A percentile compares a stretch with the other conserved stretches of the same genome.
Conservation (phyloP, 768 basidiomycete species). For the Xerocomus potaroensis region DNA sequence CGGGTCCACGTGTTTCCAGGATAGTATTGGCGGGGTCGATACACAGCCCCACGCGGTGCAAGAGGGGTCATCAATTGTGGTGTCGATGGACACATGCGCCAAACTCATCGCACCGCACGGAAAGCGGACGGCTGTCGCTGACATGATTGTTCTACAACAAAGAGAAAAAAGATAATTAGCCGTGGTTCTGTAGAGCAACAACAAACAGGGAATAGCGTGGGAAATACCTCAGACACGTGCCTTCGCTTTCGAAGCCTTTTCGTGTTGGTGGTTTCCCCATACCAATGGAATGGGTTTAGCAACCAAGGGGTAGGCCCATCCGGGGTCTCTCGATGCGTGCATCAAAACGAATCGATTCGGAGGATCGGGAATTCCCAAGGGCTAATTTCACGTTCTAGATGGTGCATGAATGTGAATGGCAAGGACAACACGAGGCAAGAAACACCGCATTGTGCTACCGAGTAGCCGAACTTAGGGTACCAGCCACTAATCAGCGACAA, state of each 20-base stretch:
- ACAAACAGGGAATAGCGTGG: neutral
- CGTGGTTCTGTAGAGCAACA: neutral
- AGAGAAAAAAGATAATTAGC: neutral
- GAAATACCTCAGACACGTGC: slow-evolving; percentile 5
- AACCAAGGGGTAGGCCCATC: neutral
- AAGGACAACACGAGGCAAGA: slow-evolving; percentile 28
- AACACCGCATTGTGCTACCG: slow-evolving; percentile 19
- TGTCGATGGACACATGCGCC: slow-evolving; percentile 6
- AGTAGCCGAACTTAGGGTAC: slow-evolving; percentile 14
- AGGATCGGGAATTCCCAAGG: slow-evolving; percentile 17
- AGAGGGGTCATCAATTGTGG: slow-evolving; percentile 3
- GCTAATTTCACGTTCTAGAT: slow-evolving; percentile 23
- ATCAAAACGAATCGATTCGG: slow-evolving; percentile 14
- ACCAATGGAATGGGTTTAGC: slow-evolving; percentile 2
- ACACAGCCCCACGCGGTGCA: slow-evolving; percentile 18
- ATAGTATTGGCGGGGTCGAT: slow-evolving; percentile 1
- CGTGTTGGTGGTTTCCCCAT: neutral
- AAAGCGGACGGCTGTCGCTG: too few relatives aligned
- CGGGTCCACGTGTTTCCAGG: slow-evolving; percentile 14
- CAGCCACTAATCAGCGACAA: slow-evolving; percentile 11
- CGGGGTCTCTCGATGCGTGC: slow-evolving; percentile 20
- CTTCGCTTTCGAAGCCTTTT: too few relatives aligned
- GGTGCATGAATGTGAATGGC: slow-evolving; percentile 21
- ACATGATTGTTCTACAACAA: neutral
- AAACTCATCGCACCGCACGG: neutral